A percentile compares a stretch with the other conserved stretches of the same genome.
Evolutionary conservation across 2,329 filamentous ascomycete genomes (phyloP).

Genomic region (Venturia aucupariae): DNA sequence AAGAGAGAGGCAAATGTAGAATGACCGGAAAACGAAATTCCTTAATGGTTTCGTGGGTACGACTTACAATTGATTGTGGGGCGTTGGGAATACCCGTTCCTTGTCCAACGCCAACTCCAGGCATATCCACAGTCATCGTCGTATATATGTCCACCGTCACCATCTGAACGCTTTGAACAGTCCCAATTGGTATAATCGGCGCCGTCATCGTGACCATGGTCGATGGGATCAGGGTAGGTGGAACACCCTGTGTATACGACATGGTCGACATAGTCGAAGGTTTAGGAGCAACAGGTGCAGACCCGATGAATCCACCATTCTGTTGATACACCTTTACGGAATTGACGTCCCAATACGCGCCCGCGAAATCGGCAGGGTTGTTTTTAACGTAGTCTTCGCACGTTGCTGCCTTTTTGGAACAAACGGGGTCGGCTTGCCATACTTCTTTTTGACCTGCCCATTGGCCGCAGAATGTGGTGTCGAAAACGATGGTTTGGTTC

Average conservation of each 20-base stretch:
- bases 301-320: constrained; percentile 1
- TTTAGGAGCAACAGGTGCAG: neutral
- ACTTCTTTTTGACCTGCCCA: constrained; percentile 61
- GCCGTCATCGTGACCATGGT: neutral
- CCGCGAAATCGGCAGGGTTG: constrained; percentile 59
- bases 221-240: neutral
- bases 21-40: no score
- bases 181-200: neutral
- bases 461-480: constrained; percentile 78
- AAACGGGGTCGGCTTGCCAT: constrained; percentile 51
- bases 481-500: constrained; percentile 66
- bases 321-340: constrained; percentile 29
- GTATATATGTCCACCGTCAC: constrained; percentile 7
- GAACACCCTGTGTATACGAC: neutral
- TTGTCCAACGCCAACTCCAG: neutral
- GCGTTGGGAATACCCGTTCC: neutral
- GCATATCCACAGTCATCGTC: neutral
- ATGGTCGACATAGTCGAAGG: neutral
- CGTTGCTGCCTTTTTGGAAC: constrained; percentile 49
- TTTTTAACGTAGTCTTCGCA: constrained; percentile 64
- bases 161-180: neutral
- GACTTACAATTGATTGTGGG: neutral
- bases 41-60: no score
- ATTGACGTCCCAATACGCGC: constrained; percentile 67
- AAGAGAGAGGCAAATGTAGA: no score